Evolutionary conservation across 495 filamentous ascomycete genomes (phyloP), one percentile per base, ranked within the genome.

Genomic region (Xylaria palmicola): DNA sequence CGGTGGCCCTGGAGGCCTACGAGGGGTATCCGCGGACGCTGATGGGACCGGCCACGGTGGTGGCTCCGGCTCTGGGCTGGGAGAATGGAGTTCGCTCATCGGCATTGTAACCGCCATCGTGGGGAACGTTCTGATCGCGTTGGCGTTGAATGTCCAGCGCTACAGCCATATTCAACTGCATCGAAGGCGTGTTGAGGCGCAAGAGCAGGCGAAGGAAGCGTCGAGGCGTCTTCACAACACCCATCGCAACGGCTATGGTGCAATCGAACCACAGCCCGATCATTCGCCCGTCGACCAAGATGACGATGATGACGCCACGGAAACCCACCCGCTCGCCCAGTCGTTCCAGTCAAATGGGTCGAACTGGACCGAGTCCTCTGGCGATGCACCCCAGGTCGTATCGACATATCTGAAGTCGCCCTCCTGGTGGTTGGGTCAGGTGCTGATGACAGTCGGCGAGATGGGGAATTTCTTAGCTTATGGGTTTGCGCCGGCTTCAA

Each of bases 401-500:
- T 74, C 65, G 49, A 71, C 72, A 22, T 97, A 97, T 73, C 82
- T 98, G 41, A 85, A 85, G 48, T 96, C 92, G 10, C 92, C 92
- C 4, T 96, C 93, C 66, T 98, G 94, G 94, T 98, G 94, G 94
- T 76, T 83, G 50, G 94, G 94, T 9, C 91, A 97, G 54, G 78
- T 91, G 4, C 80, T 98, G 55, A 98, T 98, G 87, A 89, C 84
- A 6, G 74, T 95, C n/a, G 94, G 94, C 13, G 94, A 98, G 77
- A 86, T 86, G 60, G 94, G 94, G 20, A 98, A 98, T 72, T 98
- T 98, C 72, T 81, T 98, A 56, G 94, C 94, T 4, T 98, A 98
- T 71, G 94, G 94, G 10, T 98, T 98, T 71, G 94, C 94, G n/a
- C 93, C 94, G 17, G 94, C 94, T 3, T 97, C 93, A 12, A 97